Evolutionary conservation across 2,329 filamentous ascomycete species (phyloP).

Genomic region (Colletotrichum tofieldiae): DNA sequence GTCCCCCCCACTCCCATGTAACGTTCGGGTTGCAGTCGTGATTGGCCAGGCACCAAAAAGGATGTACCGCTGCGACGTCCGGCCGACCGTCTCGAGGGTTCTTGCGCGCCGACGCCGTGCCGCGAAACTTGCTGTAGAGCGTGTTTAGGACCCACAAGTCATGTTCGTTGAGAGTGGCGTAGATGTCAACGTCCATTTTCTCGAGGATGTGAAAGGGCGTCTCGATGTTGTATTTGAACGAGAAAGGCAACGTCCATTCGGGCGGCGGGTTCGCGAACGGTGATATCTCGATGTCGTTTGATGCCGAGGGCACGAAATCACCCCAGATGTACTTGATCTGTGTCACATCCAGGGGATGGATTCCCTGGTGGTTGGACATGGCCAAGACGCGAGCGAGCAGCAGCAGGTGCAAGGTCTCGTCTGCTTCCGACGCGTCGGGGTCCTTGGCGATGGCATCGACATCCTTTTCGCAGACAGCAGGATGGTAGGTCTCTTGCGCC

Average conservation of each 20-base stretch:
- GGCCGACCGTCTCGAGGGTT: slow-evolving; percentile 84
- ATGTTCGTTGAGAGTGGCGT: slow-evolving; percentile 69
- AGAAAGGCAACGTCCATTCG: slow-evolving; percentile 81
- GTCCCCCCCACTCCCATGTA: slow-evolving; percentile 91
- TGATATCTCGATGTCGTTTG: slow-evolving; percentile 69
- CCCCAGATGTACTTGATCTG: slow-evolving; percentile 81
- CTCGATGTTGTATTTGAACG: slow-evolving; percentile 82
- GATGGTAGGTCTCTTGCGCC: slow-evolving; percentile 74
- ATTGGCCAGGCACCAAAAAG: slow-evolving; percentile 96
- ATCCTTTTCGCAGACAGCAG: slow-evolving; percentile 77
- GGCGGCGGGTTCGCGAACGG: slow-evolving; percentile 71
- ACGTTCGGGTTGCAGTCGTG: slow-evolving; percentile 98
- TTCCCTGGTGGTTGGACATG: slow-evolving; percentile 73
- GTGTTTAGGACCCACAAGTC: slow-evolving; percentile 93
- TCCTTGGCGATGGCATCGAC: slow-evolving; percentile 77
- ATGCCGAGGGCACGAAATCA: slow-evolving; percentile 70
- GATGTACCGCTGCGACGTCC: slow-evolving; percentile 93
- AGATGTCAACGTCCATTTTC: slow-evolving; percentile 88
- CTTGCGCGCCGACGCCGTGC: slow-evolving; percentile 89
- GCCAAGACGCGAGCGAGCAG: slow-evolving; percentile 75
- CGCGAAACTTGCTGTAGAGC: slow-evolving; percentile 92
- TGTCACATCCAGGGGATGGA: slow-evolving; percentile 75
- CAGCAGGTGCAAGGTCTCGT: slow-evolving; percentile 74
- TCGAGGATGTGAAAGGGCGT: slow-evolving; percentile 84
- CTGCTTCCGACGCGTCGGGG: slow-evolving; percentile 71